A percentile compares a stretch with the other conserved stretches of the same genome.
These are phyloP conservation scores for Acarospora socialis DNA, from an alignment of 2,329 filamentous ascomycete genomes.

Conservation along the genomic window DNA sequence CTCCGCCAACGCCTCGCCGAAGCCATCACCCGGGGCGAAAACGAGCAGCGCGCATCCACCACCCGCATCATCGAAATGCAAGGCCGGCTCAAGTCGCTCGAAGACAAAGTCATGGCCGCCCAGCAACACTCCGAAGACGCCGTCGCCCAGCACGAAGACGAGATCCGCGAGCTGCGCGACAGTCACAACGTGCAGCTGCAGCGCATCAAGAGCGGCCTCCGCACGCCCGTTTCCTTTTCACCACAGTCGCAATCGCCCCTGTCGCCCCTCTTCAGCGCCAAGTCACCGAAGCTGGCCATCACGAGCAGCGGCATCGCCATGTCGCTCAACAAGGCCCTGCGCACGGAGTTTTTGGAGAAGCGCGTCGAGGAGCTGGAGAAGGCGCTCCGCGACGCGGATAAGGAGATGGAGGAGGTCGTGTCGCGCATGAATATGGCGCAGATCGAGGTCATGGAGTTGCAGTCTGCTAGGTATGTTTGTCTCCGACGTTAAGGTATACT, in stretches of 20 bases:
- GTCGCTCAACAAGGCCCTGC: conserved; percentile 51
- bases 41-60: conserved; percentile 66
- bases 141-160: conserved; percentile 71
- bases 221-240: conserved; percentile 19
- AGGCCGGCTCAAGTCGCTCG: conserved; percentile 61
- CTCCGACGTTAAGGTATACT: background rate
- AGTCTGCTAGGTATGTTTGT: conserved; percentile 35
- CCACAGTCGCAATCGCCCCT: conserved; percentile 38
- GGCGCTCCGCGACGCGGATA: conserved; percentile 59
- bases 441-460: conserved; percentile 67
- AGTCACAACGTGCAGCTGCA: conserved; percentile 63
- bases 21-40: conserved; percentile 70
- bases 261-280: conserved; percentile 38
- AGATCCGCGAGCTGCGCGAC: conserved; percentile 61
- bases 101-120: conserved; percentile 69
- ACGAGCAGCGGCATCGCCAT: conserved; percentile 47
- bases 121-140: conserved; percentile 79
- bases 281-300: conserved; percentile 45
- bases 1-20: conserved; percentile 63
- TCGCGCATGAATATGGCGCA: conserved; percentile 69
- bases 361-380: conserved; percentile 75
- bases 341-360: conserved; percentile 61
- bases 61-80: conserved; percentile 75
- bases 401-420: conserved; percentile 73
- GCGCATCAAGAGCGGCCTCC: conserved; percentile 47